Conservation (phyloP, 179 eudicot species). For the Silene vulgaris region DNA sequence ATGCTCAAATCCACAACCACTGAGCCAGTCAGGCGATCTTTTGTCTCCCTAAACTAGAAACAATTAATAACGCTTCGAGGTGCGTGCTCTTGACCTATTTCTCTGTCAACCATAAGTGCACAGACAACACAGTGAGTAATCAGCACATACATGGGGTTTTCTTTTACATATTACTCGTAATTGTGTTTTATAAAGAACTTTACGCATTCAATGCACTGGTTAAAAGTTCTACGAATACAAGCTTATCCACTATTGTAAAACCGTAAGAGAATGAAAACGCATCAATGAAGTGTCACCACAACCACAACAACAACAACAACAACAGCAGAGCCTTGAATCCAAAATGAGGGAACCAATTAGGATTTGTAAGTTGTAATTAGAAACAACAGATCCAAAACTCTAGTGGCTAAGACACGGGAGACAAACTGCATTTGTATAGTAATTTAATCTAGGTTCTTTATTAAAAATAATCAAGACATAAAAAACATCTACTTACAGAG, state of each 20-base stretch:
- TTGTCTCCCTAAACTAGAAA: slow-evolving; percentile 12
- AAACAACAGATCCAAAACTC: not conserved
- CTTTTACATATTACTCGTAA: not conserved
- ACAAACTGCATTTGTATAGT: not conserved
- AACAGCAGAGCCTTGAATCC: not conserved
- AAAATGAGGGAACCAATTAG: not conserved
- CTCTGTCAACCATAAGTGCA: slow-evolving; percentile 22
- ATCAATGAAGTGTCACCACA: not conserved
- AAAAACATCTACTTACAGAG: slow-evolving; percentile 39
- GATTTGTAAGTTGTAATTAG: not conserved
- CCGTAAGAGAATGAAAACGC: not conserved
- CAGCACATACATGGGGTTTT: not conserved
- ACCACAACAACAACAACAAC: not conserved
- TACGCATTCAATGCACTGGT: not conserved
- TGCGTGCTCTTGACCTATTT: slow-evolving; percentile 27
- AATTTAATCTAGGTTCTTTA: not conserved
- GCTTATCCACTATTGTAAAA: not conserved
- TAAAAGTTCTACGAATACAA: not conserved
- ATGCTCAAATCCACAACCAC: not conserved
- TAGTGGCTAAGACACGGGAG: not conserved
- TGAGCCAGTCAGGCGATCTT: not conserved
- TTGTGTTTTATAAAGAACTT: not conserved
- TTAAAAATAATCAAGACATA: not conserved
- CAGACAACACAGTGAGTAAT: not conserved
- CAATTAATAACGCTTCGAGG: slow-evolving; percentile 20